A percentile compares a stretch with the other conserved stretches of the same genome.
Conservation (phyloP, 495 filamentous ascomycete genomes). For the Amphirosellinia nigrospora region DNA sequence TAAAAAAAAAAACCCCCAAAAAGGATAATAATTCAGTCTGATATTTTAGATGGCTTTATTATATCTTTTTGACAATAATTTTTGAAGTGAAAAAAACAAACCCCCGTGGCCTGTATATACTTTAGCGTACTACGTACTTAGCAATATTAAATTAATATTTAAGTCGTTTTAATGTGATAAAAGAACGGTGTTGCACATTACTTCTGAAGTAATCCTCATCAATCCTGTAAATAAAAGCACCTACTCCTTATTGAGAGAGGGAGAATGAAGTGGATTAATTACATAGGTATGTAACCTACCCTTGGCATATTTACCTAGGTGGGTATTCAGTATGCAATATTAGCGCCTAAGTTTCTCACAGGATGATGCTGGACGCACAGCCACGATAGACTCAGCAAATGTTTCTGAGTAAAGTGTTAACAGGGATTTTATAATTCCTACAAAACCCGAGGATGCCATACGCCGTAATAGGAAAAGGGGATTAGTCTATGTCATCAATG, state of each 20-base stretch:
- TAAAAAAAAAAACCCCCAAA: no score
- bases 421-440: not conserved
- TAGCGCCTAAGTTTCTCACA: not conserved
- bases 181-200: not conserved
- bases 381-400: conserved; percentile 1
- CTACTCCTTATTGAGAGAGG: no score
- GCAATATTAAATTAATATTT: no score
- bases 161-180: not conserved
- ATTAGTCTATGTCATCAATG: not conserved
- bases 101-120: no score
- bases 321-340: not conserved
- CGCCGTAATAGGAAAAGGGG: not conserved
- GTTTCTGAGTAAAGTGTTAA: not conserved
- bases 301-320: not conserved
- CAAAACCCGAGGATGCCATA: not conserved
- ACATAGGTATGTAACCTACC: not conserved
- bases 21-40: no score
- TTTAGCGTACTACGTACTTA: no score
- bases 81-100: no score
- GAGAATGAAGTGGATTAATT: not conserved
- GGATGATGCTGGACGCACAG: not conserved
- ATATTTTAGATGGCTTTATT: no score
- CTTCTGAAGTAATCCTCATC: not conserved
- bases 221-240: no score
- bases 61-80: no score